These are phyloP conservation scores for Pueraria montana DNA, from an alignment of 306 rosid species.

Conservation along the genomic window DNA sequence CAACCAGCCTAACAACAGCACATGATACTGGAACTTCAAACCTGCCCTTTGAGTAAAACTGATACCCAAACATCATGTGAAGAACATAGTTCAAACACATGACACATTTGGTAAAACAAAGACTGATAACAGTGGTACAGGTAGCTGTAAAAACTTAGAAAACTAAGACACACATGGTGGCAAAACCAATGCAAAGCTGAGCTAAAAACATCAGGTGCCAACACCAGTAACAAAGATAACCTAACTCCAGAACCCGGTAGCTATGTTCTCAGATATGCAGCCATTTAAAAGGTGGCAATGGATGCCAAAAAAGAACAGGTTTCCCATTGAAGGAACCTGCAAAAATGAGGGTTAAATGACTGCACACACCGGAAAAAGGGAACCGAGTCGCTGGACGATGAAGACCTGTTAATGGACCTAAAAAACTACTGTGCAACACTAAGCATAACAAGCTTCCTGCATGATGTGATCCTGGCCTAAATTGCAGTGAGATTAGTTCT, in stretches of 20 bases:
- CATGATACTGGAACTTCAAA: conserved; percentile 29
- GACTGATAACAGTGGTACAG: conserved; percentile 44
- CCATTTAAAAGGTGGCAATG: conserved; percentile 59
- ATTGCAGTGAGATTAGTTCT: conserved; percentile 28
- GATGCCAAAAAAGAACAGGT: conserved; percentile 77
- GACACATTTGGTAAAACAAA: conserved; percentile 62
- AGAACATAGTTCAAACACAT: conserved; percentile 46
- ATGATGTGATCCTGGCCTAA: conserved; percentile 41
- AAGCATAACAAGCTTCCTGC: conserved; percentile 60
- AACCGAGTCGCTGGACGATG: conserved; percentile 61
- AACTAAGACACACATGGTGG: conserved; percentile 55
- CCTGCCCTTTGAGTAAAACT: conserved; percentile 65
- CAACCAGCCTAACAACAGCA: conserved; percentile 51
- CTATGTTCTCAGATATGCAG: conserved; percentile 66
- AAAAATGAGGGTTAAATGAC: conserved; percentile 67
- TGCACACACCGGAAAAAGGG: conserved; percentile 67
- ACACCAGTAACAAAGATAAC: conserved; percentile 58
- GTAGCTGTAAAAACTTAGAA: conserved; percentile 43
- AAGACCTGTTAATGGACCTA: conserved; percentile 87
- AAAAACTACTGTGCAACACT: conserved; percentile 61
- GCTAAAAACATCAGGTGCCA: conserved; percentile 62
- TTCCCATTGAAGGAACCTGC: conserved; percentile 68
- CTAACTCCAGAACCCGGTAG: conserved; percentile 63
- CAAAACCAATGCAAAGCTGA: conserved; percentile 54
- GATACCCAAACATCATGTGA: conserved; percentile 72